phyloP scores from a whole-genome alignment of 805 yeast species.

The Metschnikowia borealis region DNA sequence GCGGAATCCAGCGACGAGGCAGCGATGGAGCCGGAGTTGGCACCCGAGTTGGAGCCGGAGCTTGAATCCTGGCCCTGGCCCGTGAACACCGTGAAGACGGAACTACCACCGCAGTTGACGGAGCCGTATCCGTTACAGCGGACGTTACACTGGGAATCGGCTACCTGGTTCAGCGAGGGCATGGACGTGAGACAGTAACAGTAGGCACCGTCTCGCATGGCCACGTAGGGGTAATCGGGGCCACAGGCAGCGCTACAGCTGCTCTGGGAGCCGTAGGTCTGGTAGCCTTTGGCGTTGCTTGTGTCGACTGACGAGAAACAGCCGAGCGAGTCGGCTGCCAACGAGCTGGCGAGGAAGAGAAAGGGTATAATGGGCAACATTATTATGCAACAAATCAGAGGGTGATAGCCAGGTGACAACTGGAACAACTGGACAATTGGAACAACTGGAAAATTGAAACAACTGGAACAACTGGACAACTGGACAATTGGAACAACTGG shows the following conservation, averaged over 20 bases:
- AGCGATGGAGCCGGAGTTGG: background rate
- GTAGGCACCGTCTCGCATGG: conserved; percentile 31
- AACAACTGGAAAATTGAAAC: too few relatives aligned
- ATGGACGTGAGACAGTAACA: conserved; percentile 35
- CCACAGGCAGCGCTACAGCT: conserved; percentile 30
- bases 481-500: too few relatives aligned
- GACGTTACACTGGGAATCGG: conserved; percentile 24
- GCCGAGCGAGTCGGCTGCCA: conserved; percentile 19
- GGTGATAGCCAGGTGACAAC: too few relatives aligned
- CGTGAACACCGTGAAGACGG: conserved; percentile 27
- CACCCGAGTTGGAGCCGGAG: conserved; percentile 12
- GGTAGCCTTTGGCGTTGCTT: conserved; percentile 21
- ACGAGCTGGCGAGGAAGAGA: background rate
- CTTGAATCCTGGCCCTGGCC: conserved; percentile 14
- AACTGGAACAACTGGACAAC: too few relatives aligned
- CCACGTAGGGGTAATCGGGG: conserved; percentile 33
- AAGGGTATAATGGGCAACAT: background rate
- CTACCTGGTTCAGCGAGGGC: conserved; percentile 20
- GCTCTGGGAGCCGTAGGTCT: conserved; percentile 26
- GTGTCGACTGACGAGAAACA: conserved; percentile 30
- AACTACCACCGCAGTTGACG: conserved; percentile 36
- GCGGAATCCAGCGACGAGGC: background rate
- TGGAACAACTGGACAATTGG: too few relatives aligned
- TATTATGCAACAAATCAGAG: too few relatives aligned
- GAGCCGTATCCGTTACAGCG: conserved; percentile 34